Percentiles rank a stretch among this genome's conserved stretches.
phyloP scores from a whole-genome alignment of 768 basidiomycete species.

The Leucosporidium yakuticum region DNA sequence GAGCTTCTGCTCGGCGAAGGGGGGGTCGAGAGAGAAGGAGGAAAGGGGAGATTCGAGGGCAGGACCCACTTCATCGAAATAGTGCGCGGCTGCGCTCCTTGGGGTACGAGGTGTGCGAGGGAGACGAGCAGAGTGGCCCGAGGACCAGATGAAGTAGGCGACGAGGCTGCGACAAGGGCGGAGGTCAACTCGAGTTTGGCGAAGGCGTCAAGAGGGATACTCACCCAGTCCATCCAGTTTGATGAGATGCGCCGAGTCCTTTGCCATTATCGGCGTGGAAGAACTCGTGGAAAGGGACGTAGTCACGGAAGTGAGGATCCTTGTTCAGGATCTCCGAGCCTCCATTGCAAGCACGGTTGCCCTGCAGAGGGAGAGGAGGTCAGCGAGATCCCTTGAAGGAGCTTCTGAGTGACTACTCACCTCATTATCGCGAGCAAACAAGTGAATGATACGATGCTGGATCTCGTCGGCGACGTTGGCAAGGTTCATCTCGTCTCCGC shows the following conservation, averaged over 20 bases:
- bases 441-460: conserved; percentile 97
- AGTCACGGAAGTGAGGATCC: conserved; percentile 94
- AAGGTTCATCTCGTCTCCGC: conserved; percentile 96
- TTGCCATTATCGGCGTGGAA: conserved; percentile 91
- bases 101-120: conserved; percentile 89
- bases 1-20: background rate
- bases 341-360: conserved; percentile 84
- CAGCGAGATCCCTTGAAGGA: too few species aligned
- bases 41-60: background rate
- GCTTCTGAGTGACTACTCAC: background rate
- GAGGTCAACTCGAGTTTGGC: conserved; percentile 31
- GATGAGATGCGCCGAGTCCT: conserved; percentile 94
- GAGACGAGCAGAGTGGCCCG: conserved; percentile 76
- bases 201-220: conserved; percentile 42
- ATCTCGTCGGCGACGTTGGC: conserved; percentile 93
- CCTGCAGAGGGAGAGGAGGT: conserved; percentile 47
- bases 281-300: conserved; percentile 56
- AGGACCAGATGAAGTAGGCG: conserved; percentile 59
- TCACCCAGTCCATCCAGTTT: conserved; percentile 75
- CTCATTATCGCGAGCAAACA: conserved; percentile 81
- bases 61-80: conserved; percentile 87
- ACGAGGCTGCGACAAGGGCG: conserved; percentile 61
- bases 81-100: conserved; percentile 63
- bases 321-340: conserved; percentile 77
- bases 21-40: conserved; percentile 1